phyloP scores from a whole-genome alignment of 2,329 filamentous ascomycete species.

The Chaetomiaceae sp. region DNA sequence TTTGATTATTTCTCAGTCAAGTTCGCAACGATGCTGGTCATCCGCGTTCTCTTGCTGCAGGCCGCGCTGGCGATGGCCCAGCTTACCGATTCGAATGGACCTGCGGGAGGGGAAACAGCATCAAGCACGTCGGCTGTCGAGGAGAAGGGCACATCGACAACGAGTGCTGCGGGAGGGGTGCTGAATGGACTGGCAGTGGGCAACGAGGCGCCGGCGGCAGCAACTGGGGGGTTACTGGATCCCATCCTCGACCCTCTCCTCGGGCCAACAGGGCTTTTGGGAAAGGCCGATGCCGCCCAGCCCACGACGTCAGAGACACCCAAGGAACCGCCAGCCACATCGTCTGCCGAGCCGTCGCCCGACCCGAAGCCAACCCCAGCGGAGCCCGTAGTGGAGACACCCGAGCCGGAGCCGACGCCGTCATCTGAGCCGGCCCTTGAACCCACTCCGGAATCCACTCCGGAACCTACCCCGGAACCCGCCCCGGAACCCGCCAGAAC shows the following conservation, averaged over 20 bases:
- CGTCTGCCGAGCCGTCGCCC: background rate
- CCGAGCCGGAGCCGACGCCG: conserved; percentile 5
- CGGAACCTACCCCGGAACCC: background rate
- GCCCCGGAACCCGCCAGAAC: background rate
- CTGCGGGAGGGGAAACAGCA: conserved; percentile 1
- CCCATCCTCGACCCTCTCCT: conserved; percentile 6
- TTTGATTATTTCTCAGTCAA: background rate
- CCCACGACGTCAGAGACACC: background rate
- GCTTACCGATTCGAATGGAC: conserved; percentile 6
- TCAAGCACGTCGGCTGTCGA: conserved; percentile 5
- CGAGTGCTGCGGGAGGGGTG: background rate
- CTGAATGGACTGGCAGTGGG: conserved; percentile 7
- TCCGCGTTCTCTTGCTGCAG: conserved; percentile 20
- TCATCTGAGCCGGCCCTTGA: background rate
- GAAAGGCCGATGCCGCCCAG: background rate
- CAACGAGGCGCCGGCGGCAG: background rate
- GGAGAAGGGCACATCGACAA: background rate
- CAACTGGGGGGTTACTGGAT: conserved; percentile 2
- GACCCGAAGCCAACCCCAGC: conserved; percentile 6
- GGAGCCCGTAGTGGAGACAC: conserved; percentile 8
- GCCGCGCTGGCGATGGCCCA: conserved; percentile 20
- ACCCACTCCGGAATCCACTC: conserved; percentile 1
- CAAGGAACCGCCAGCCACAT: background rate
- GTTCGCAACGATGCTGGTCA: conserved; percentile 21
- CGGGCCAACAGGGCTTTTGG: conserved; percentile 9